These are phyloP conservation scores for Spathaspora arborariae DNA, from an alignment of 805 yeast genomes.

Conservation along the genomic window DNA sequence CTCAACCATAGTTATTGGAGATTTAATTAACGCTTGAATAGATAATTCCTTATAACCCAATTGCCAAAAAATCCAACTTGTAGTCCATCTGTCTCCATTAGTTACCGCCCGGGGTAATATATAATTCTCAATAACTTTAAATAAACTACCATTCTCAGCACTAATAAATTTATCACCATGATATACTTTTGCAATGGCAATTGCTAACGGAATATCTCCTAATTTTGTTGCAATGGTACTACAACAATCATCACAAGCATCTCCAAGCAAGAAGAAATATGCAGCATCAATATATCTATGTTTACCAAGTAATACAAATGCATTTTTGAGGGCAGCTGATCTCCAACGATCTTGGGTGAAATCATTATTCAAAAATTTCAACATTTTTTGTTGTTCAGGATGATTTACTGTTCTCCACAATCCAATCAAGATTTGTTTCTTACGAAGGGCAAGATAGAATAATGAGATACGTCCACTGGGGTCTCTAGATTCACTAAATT, in stretches of 20 bases:
- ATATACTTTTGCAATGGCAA: slow-evolving; percentile 76
- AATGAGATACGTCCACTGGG: slow-evolving; percentile 69
- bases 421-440: slow-evolving; percentile 72
- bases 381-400: slow-evolving; percentile 78
- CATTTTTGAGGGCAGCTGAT: slow-evolving; percentile 87
- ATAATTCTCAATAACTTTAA: slow-evolving; percentile 42
- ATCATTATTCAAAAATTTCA: slow-evolving; percentile 73
- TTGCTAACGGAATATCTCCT: slow-evolving; percentile 67
- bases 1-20: slow-evolving; percentile 39
- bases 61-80: slow-evolving; percentile 79
- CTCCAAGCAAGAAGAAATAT: slow-evolving; percentile 78
- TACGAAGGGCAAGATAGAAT: slow-evolving; percentile 72
- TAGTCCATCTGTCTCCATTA: slow-evolving; percentile 74
- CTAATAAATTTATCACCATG: slow-evolving; percentile 25
- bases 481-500: slow-evolving; percentile 59
- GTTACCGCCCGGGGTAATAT: slow-evolving; percentile 55
- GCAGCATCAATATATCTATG: slow-evolving; percentile 89
- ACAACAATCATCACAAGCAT: slow-evolving; percentile 70
- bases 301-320: slow-evolving; percentile 83
- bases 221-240: slow-evolving; percentile 67
- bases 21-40: slow-evolving; percentile 60
- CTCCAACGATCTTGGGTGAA: slow-evolving; percentile 75
- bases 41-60: slow-evolving; percentile 40
- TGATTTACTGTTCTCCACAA: slow-evolving; percentile 81
- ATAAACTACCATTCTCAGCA: slow-evolving; percentile 3